Base-by-base conservation (phyloP, 129 eudicot genomes). In the Tanacetum coccineum region DNA sequence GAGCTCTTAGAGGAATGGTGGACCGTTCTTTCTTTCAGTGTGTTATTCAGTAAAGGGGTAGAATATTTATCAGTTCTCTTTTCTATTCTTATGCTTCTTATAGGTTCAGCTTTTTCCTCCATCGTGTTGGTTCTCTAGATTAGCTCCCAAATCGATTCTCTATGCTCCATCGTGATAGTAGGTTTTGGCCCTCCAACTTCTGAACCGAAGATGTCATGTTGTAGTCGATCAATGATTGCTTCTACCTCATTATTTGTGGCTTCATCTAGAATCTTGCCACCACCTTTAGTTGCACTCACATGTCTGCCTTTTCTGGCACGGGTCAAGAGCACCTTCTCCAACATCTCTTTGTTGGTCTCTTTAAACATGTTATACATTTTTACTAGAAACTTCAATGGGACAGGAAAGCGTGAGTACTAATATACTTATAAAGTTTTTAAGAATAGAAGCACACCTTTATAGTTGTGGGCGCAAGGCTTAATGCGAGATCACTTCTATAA, bases 141-240 rank as follows among this genome's bases (percentile, higher is more conserved):
- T 30, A 89, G 83, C 71, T 89, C 96, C 4, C 77, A 81, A n/a
- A 89, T 87, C 25, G 96, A 83, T 57, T 81, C 68, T 81, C 90
- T 79, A 2, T 73, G 56, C 53, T 78, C 80, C 64, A 79, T 78
- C 6, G 66, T 42, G 46, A 30, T 62, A 25, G 71, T 64, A 54
- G 85, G 67, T 25, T 81, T 87, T 36, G 83, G 87, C 66, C 79
- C 49, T 44, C 59, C 85, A 55, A 3, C 40, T 4, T 57, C 39
- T 21, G 62, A 57, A 57, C 62, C 11, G 14, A 22, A 25, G 13
- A 25, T 3, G 39, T 25, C 26, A 57, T 22, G 62, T 15, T 57
- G 42, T 4, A 25, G 17, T 25, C 18, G 62, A 25, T 21, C 14
- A 57, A 13, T 25, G 62, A 13, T 26, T 1, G 8, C 42, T 13